Conservation (phyloP, 225 moss, liverwort and hornwort species). For the Rhytidiadelphus loreus region DNA sequence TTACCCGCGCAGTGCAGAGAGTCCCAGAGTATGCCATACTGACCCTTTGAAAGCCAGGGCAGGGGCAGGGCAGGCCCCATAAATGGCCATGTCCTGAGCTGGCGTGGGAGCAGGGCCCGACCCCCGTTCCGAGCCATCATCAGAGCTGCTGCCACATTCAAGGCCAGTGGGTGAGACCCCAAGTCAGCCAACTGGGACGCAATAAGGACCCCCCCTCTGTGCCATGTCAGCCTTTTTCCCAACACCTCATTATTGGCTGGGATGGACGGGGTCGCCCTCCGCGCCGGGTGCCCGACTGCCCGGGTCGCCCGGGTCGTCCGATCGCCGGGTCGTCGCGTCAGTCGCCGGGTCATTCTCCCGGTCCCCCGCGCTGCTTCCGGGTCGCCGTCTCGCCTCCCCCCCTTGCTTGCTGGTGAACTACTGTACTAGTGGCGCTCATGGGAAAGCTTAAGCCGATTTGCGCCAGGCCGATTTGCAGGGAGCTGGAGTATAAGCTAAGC, state of each 20-base stretch:
- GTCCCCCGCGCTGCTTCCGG: neutral
- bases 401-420: neutral
- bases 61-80: neutral
- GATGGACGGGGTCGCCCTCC: neutral
- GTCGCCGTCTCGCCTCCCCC: neutral
- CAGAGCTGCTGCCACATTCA: slow-evolving; percentile 1
- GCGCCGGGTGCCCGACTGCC: neutral
- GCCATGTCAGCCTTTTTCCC: slow-evolving; percentile 27
- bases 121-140: neutral
- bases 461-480: neutral
- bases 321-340: neutral
- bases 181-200: slow-evolving; percentile 9
- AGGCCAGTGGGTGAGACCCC: neutral
- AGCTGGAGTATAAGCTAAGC: neutral
- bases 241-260: slow-evolving; percentile 7
- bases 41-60: neutral
- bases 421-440: slow-evolving; percentile 26
- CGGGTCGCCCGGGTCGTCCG: neutral
- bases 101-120: neutral
- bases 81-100: slow-evolving; percentile 22
- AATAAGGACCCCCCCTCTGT: slow-evolving; percentile 2
- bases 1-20: neutral
- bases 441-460: neutral
- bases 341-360: slow-evolving; percentile 12
- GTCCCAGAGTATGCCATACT: neutral